A percentile compares a stretch with the other conserved stretches of the same genome.
phyloP scores from a whole-genome alignment of 2,329 filamentous ascomycete species.

The Diaporthe sp. region DNA sequence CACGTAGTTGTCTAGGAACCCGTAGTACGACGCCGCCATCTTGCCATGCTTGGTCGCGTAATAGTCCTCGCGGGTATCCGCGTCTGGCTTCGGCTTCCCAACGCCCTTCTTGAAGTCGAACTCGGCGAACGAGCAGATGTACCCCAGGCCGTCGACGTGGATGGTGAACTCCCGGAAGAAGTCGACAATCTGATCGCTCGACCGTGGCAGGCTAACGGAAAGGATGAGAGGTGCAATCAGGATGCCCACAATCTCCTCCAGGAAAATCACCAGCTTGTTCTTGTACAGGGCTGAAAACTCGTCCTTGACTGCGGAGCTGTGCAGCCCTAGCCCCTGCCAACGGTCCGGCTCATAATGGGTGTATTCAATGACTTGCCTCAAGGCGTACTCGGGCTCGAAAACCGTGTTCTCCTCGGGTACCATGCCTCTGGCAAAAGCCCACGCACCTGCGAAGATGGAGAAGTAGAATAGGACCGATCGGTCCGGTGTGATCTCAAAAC shows the following conservation, averaged over 20 bases:
- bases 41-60: conserved; percentile 97
- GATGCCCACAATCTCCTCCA: conserved; percentile 93
- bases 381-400: conserved; percentile 91
- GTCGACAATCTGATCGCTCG: conserved; percentile 93
- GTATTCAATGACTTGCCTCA: conserved; percentile 90
- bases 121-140: conserved; percentile 96
- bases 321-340: conserved; percentile 85
- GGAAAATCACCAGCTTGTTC: conserved; percentile 89
- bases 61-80: conserved; percentile 90
- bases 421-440: conserved; percentile 85
- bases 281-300: conserved; percentile 95
- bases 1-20: conserved; percentile 93
- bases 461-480: conserved; percentile 93
- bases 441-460: conserved; percentile 84
- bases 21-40: conserved; percentile 97
- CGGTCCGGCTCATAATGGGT: conserved; percentile 92
- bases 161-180: conserved; percentile 99
- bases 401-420: conserved; percentile 90
- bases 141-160: conserved; percentile 94
- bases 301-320: conserved; percentile 91
- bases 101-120: conserved; percentile 95
- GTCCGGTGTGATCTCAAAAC: conserved; percentile 91
- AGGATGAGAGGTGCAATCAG: conserved; percentile 92
- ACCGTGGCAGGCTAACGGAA: conserved; percentile 87
- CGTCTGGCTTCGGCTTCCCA: conserved; percentile 56